Evolutionary conservation across 2,329 filamentous ascomycete genomes (phyloP), one percentile per base, ranked within the genome.

Genomic region (Ophiostoma quercus): DNA sequence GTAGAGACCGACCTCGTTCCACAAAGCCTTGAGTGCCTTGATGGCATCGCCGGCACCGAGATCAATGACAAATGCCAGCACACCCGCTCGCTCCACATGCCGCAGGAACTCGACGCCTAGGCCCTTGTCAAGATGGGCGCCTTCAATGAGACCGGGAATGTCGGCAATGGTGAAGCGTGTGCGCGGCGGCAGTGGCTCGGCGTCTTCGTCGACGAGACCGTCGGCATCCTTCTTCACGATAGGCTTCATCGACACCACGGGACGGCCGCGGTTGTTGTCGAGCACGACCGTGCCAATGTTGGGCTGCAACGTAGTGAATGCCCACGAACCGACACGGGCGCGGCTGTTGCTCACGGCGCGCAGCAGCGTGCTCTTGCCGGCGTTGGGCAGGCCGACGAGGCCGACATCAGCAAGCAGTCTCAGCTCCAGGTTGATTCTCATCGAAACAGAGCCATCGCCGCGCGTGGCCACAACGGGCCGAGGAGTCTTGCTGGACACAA

Each of bases 401-500:
- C 95, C 95, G 8, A 99, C 90, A 79, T 99, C 95, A 5, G 95
- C 95, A 57, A 99, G 88, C 11, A 99, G 86, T 82, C 97, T 98
- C 72, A 99, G 85, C 78, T 99, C 95, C 16, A 99, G 85, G 77
- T 96, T 89, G 47, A 99, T 81, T 66, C 89, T 88, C 76, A 99
- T 83, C 54, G 87, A 89, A 75, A 95, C 87, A 51, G 92, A 91
- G 14, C 86, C 83, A 74, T 96, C 92, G 60, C 95, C 95, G 74
- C 88, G 91, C 0, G 93, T 97, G 6, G 94, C 95, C 78, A 94
- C 96, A 75, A 94, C 90, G 0, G 95, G 95, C 60, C 90, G 85
- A 3, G 88, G 86, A 67, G 87, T 85, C n/a, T 88, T 85, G 69
- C 89, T 89, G 4, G 91, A 91, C 41, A 91, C 87, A 76, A 98